Percentiles rank a stretch among this genome's conserved stretches.
Conservation (phyloP, 2,329 filamentous ascomycete genomes). For the Diaporthe citri region DNA sequence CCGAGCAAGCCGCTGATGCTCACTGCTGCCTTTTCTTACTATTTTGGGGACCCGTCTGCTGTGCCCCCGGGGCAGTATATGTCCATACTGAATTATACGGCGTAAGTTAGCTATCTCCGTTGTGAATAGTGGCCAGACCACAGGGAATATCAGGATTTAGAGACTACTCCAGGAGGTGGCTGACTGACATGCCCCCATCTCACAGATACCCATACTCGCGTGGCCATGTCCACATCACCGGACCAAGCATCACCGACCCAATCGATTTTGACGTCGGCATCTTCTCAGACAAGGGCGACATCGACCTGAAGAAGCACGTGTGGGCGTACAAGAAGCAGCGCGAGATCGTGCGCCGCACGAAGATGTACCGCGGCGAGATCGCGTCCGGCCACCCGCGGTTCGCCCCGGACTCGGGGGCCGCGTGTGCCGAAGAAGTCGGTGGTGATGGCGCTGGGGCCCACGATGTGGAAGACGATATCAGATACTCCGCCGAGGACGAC, state of each 20-base stretch:
- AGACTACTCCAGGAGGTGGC: too few species aligned
- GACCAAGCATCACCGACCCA: neutral
- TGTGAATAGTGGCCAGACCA: constrained; percentile 55
- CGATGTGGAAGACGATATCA: constrained; percentile 53
- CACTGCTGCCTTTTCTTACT: constrained; percentile 32
- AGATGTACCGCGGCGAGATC: constrained; percentile 62
- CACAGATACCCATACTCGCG: constrained; percentile 61
- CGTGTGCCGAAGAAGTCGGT: constrained; percentile 45
- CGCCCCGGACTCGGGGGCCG: constrained; percentile 55
- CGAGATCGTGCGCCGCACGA: constrained; percentile 68
- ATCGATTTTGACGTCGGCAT: neutral
- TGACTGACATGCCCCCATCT: neutral
- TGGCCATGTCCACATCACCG: neutral
- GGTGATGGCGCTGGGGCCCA: constrained; percentile 43
- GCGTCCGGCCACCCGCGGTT: constrained; percentile 59
- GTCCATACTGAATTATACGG: constrained; percentile 6
- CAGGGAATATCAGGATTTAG: constrained; percentile 5
- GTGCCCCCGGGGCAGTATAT: neutral
- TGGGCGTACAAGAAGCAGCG: constrained; percentile 75
- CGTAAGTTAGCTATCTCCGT: constrained; percentile 29
- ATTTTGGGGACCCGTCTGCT: neutral
- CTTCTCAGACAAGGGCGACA: neutral
- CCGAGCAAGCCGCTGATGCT: constrained; percentile 46
- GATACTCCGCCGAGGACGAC: constrained; percentile 63
- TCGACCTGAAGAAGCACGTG: constrained; percentile 59